phyloP scores from a whole-genome alignment of 2,329 filamentous ascomycete species.

The Pyrenophora teres region DNA sequence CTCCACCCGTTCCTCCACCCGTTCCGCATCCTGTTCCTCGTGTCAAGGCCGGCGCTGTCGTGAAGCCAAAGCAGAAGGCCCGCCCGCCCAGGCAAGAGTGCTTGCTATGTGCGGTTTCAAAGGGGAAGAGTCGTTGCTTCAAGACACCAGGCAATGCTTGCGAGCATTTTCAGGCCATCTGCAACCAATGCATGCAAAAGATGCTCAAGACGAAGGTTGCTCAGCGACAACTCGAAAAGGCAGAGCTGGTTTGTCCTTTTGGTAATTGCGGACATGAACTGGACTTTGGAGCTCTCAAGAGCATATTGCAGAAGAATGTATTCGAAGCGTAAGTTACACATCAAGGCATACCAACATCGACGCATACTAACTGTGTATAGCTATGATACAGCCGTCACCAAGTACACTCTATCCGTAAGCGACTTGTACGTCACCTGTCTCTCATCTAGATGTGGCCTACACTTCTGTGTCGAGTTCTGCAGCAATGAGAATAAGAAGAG shows the following conservation, averaged over 20 bases:
- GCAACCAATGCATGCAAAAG: slow-evolving; percentile 24
- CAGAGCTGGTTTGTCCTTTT: slow-evolving; percentile 21
- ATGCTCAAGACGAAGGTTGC: slow-evolving; percentile 25
- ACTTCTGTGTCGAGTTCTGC: slow-evolving; percentile 34
- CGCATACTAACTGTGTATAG: slow-evolving; percentile 17
- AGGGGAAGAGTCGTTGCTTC: slow-evolving; percentile 17
- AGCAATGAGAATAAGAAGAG: not conserved
- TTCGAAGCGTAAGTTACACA: slow-evolving; percentile 21
- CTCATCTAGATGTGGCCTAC: slow-evolving; percentile 21
- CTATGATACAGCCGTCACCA: slow-evolving; percentile 26
- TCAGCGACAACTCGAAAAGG: slow-evolving; percentile 18
- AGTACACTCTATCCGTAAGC: slow-evolving; percentile 16
- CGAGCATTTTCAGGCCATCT: slow-evolving; percentile 27
- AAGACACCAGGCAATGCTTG: slow-evolving; percentile 14
- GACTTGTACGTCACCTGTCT: slow-evolving; percentile 26
- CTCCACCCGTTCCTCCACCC: not conserved
- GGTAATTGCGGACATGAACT: slow-evolving; percentile 18
- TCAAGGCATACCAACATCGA: too few species aligned
- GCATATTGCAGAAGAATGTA: slow-evolving; percentile 7
- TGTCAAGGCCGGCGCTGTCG: slow-evolving; percentile 4
- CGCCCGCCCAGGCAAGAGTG: slow-evolving; percentile 22
- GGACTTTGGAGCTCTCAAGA: slow-evolving; percentile 13
- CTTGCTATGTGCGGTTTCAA: slow-evolving; percentile 20
- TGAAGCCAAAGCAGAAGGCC: slow-evolving; percentile 12
- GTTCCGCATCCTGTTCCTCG: not conserved